Evolutionary conservation across 805 yeast species (phyloP), one percentile per base, ranked within the genome.

Genomic region (Monosporozyma aerobia): DNA sequence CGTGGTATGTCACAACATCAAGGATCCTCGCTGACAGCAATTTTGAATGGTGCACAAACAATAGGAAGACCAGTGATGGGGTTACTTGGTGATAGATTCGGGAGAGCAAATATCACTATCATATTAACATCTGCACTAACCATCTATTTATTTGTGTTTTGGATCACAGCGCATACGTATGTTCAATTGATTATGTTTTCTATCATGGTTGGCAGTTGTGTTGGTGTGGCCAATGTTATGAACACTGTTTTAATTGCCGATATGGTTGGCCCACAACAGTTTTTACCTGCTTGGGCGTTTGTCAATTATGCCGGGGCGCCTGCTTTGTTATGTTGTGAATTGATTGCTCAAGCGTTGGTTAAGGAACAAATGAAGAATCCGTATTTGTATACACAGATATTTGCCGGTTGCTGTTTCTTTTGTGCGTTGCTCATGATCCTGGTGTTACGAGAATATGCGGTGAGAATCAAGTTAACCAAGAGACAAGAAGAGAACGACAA

Each of bases 331-430:
- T 73, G 75, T 1, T 69, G 79, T 2, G 86, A 81, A 65, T 73
- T 78, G 7, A 74, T 80, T 49, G 85, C 81, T 0, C 74, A 81
- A 52, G 72, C 79, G 1, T 62, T 81, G 47, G 69, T 72, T 51
- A 66, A 61, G n/a, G 51, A 60, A 7, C 40, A 59, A 3, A 46
- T 49, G 9, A 53, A 55, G 3, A 68, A 64, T 22, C 86, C 87
- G 2, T 83, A 76, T 57, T 66, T 78, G 39, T 75, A 82, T 56
- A 73, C 84, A 2, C 87, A 82, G 59, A 69, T 81, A 1, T 81
- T 80, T 63, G 76, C 81, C 3, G 87, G 85, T 2, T 58, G 72
- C n/a, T 63, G 77, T 47, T 77, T 75, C 56, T 61, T 76, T 14
- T 65, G 65, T 16, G 76, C 77, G 0, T 60, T 75, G 11, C 6